Evolutionary conservation across 2,329 filamentous ascomycete genomes (phyloP), one percentile per base, ranked within the genome.

Genomic region (Triangularia setosa): DNA sequence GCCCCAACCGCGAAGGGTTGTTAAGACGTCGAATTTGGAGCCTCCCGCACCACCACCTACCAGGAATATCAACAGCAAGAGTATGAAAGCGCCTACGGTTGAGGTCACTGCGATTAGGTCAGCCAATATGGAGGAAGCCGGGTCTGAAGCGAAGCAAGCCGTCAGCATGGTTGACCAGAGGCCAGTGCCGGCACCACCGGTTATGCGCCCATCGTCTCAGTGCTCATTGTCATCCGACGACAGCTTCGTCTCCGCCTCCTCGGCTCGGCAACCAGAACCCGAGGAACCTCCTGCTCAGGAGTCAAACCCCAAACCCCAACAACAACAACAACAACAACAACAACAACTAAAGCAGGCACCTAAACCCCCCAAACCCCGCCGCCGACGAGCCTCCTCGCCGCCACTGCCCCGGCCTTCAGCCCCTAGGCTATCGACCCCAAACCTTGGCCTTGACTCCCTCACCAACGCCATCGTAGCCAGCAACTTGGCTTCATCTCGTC

Each of bases 381-480:
- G 9, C 63, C 52, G 40, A 18, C 40, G n/a, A 48, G 40, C 40
- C n/a, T 48, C 40, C 40, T 48, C 40, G 62, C 63, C 70, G 59
- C 65, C 62, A 21, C 63, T 71, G 63, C 33, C 70, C 65, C 66
- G 65, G 64, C 58, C 62, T 2, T 55, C 66, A 67, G 44, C 58
- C 23, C 60, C 61, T 48, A 30, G 25, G 33, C 24, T 63, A 59
- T 68, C 52, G 59, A 67, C 72, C 23, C 73, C 76, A 24, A 77
- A 71, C 60, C 80, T 88, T 27, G 83, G 84, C 0, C 80, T 91
- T 9, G 84, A 88, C 64, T 87, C 87, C 0, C 83, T 93, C 7
- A 87, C 90, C 12, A 86, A 86, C 70, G 91, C 91, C 67, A 92
- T 93, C 64, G 84, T 93, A 71, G 90, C 90, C 1, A 87, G 90